phyloP scores from a whole-genome alignment of 805 yeast genomes.

The Nakazawaea ambrosiae region DNA sequence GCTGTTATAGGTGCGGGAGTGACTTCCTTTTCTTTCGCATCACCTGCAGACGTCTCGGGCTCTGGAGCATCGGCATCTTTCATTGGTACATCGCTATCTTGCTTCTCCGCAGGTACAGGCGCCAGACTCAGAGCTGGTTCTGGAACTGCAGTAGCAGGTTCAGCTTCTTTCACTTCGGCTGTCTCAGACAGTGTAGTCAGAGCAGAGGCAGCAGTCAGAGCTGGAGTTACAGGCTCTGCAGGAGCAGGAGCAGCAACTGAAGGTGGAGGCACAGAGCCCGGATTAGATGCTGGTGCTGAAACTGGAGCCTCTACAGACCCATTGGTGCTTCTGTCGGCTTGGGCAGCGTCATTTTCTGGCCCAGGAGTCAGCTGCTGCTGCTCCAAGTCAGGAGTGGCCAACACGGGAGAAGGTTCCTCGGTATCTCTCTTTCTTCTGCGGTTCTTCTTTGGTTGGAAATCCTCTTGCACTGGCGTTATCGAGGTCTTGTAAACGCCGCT shows the following conservation, averaged over 20 bases:
- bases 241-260: constrained; percentile 7
- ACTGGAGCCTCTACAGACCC: constrained; percentile 8
- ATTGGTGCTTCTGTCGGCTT: neutral
- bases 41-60: too few relatives aligned
- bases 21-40: too few relatives aligned
- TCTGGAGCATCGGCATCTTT: too few relatives aligned
- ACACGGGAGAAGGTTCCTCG: constrained; percentile 2
- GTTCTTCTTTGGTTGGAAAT: constrained; percentile 5
- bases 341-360: neutral
- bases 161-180: too few relatives aligned
- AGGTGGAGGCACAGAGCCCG: constrained; percentile 3
- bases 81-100: too few relatives aligned
- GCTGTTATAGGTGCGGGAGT: too few relatives aligned
- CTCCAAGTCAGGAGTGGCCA: constrained; percentile 3
- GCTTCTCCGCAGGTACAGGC: too few relatives aligned
- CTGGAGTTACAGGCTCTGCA: neutral
- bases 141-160: too few relatives aligned
- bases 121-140: too few relatives aligned
- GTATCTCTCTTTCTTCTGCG: constrained; percentile 7
- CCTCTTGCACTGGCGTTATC: constrained; percentile 5
- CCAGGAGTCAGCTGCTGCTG: neutral
- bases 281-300: constrained; percentile 9
- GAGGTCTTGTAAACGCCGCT: too few relatives aligned
- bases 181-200: too few relatives aligned
- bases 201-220: neutral